Evolutionary conservation across 2,329 filamentous ascomycete genomes (phyloP), one percentile per base, ranked within the genome.

Genomic region (Neofusicoccum laricinum): DNA sequence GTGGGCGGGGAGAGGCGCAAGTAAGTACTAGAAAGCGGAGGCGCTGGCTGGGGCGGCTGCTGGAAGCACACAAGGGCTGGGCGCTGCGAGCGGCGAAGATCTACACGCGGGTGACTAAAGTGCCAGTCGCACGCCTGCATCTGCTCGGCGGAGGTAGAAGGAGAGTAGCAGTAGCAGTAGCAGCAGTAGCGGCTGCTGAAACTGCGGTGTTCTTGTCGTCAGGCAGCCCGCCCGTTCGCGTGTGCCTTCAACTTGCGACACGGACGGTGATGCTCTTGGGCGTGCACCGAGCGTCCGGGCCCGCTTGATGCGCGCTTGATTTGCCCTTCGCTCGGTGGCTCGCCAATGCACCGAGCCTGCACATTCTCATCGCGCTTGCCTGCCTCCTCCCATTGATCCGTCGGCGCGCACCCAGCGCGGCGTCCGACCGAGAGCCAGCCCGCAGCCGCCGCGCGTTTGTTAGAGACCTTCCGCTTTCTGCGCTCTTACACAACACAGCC

Each of bases 11-110:
- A 45, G 55, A 25, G 38, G 38, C 21, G 36, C 21, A 41, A 55
- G 51, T 55, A 58, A 25, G 25, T 46, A n/a, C n/a, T n/a, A 45
- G 25, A 46, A 59, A 38, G 55, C 55, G 55, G 55, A 59, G 55
- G 40, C 51, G 38, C 38, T 41, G 36, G 36, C 32, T 30, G 49
- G 34, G 34, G 51, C 53, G 40, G 40, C 53, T 58, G 53, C 55
- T 59, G 40, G 55, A 30, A 21, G 41, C 15, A 40, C 53, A 46
- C 25, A 15, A 46, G 41, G 51, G 12, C 32, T 36, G 51, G 36
- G 34, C 36, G 21, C 55, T 59, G 55, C 55, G 55, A 46, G 55
- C 55, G 55, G 55, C 55, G 55, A 59, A 59, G 55, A 59, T 59
- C 55, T 19, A 41, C 55, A 19, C 21, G 41, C 55, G 30, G n/a